Base-by-base conservation (phyloP, 768 basidiomycete species). In the Cyclocybe aegerita region DNA sequence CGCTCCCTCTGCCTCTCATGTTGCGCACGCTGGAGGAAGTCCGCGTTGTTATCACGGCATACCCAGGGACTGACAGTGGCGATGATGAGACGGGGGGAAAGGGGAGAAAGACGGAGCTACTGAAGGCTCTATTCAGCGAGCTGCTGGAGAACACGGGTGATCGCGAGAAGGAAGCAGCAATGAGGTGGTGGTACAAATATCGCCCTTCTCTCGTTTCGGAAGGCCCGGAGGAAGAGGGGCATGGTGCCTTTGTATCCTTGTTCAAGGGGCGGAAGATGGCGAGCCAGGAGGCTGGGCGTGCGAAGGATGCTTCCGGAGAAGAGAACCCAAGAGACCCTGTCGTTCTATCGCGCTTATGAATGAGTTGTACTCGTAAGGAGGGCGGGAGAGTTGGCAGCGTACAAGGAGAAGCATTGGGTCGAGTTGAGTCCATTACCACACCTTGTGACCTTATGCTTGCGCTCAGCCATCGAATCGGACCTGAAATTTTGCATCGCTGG, bases 151-250 rank as follows among this genome's bases (percentile, higher is more conserved):
- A 72, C 38, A 78, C 86, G 2, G 86, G 84, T 10, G 87, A 90
- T 61, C 71, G 72, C 38, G 86, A 87, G 70, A 89, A 85, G 68
- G 82, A 80, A 61, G 74, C 74, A 53, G 81, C 69, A 37, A 77
- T 91, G 67, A 70, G 67, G 39, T 92, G 90, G 90, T 92, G 90
- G 90, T 77, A 82, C 61, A 73, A 78, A 48, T 68, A 79, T 55
- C 60, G 64, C 46, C 45, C 52, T 15, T 44, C 14, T 9, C 50
- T 67, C 34, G 39, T 62, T 40, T 50, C 51, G 40, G 56, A 53
- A 36, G 56, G 33, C 15, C 49, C 16, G 17, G 48, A 54, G 31
- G 52, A 37, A 43, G 52, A 43, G 34, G 39, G 41, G 16, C 43
- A 35, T n/a, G 45, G 33, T 36, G 43, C 32, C 32, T 31, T 43